Percentiles rank a stretch among this genome's conserved stretches.
Evolutionary conservation across 1,284 basidiomycete genomes (phyloP).

Genomic region (Ceratobasidium sp.): DNA sequence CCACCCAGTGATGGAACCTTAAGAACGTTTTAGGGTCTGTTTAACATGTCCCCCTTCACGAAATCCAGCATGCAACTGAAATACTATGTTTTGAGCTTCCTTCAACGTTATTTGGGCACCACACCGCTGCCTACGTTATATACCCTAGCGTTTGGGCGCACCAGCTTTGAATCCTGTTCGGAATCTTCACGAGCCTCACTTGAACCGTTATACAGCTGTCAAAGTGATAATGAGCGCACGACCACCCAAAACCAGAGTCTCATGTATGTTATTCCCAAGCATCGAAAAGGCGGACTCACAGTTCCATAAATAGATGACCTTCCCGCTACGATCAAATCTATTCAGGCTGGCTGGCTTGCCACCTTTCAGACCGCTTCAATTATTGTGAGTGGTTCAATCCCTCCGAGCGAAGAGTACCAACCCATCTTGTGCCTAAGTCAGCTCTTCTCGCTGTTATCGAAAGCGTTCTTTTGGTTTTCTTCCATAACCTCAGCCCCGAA

Average conservation of each 20-base stretch:
- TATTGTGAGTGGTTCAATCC: neutral
- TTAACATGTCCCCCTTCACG: too few species aligned
- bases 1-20: neutral
- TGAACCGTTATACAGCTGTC: neutral
- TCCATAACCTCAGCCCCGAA: neutral
- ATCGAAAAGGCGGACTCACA: neutral
- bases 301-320: constrained; percentile 4
- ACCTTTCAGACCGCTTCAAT: constrained; percentile 20
- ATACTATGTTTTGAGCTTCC: too few species aligned
- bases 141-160: too few species aligned
- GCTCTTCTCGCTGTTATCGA: neutral
- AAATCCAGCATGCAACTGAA: too few species aligned
- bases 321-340: constrained; percentile 10
- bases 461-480: neutral
- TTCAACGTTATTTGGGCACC: too few species aligned
- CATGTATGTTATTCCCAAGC: neutral
- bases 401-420: neutral
- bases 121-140: too few species aligned
- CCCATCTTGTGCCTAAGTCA: neutral
- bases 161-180: neutral
- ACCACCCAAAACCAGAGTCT: constrained; percentile 11
- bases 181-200: neutral
- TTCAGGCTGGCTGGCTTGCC: constrained; percentile 16
- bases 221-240: neutral
- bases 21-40: too few species aligned